Evolutionary conservation across 139 green algal genomes (phyloP), one percentile per base, ranked within the genome.

Genomic region (Auxenochlorella pyrenoidosa): DNA sequence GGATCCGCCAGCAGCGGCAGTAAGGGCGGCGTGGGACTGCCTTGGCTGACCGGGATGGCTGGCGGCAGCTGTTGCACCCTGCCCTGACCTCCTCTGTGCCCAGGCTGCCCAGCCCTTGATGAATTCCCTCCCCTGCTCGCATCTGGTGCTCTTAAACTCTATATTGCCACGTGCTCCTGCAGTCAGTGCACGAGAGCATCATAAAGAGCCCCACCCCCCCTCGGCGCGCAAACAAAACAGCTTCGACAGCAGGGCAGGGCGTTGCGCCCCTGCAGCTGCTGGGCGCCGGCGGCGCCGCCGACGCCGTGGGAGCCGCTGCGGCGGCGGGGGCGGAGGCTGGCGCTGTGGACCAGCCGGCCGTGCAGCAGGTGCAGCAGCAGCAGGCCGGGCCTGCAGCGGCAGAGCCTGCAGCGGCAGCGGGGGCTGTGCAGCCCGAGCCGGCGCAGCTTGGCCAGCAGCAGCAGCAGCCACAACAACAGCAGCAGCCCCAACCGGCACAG

Each of bases 131-230:
- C n/a, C n/a, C n/a, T n/a, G n/a, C n/a, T n/a, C n/a, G n/a, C n/a
- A n/a, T n/a, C n/a, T n/a, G n/a, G n/a, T n/a, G n/a, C n/a, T n/a
- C n/a, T n/a, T n/a, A n/a, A n/a, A n/a, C n/a, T n/a, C n/a, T n/a
- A n/a, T 16, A 5, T 36, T 22, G 32, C 66, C 66, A 15, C 28
- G 2, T 26, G 1, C 66, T 21, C 19, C 30, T 70, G 76, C 76
- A 83, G 78, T 83, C 78, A 8, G 15, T 83, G 19, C 78, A 83
- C n/a, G 78, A 83, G 34, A 83, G 78, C 78, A 83, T 83, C 54
- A 32, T 83, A 2, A 83, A 83, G 54, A 83, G 78, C 51, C 78
- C 78, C 78, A 72, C 78, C 26, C 78, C 78, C 15, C n/a, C 78
- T 5, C 51, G 51, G 13, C 78, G 78, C n/a, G 34, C n/a, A n/a